Percentiles rank a stretch among this genome's conserved stretches.
phyloP scores from a whole-genome alignment of 2,329 filamentous ascomycete species.

The Penicillium sp. region DNA sequence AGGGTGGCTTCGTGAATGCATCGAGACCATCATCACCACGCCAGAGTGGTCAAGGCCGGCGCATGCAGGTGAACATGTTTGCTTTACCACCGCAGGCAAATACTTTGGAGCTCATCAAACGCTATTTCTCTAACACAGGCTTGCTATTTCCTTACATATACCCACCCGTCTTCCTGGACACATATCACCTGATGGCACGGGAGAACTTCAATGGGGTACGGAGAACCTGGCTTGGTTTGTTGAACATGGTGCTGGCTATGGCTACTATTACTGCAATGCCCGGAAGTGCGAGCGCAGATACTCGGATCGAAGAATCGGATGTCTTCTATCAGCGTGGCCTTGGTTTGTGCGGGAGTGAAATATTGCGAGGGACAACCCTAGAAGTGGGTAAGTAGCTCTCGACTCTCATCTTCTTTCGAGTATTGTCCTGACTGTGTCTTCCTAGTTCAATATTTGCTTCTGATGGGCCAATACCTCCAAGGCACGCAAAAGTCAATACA shows the following conservation, averaged over 20 bases:
- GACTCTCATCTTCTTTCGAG: background rate
- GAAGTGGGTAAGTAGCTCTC: constrained; percentile 21
- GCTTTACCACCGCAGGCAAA: constrained; percentile 13
- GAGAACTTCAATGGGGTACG: constrained; percentile 23
- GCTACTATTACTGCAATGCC: constrained; percentile 17
- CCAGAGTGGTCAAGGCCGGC: background rate
- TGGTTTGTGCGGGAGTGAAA: constrained; percentile 21
- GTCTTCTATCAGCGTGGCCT: constrained; percentile 23
- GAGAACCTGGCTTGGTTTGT: constrained; percentile 31
- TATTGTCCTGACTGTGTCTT: background rate
- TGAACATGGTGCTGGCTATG: constrained; percentile 34
- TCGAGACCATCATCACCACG: constrained; percentile 15
- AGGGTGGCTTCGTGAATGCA: constrained; percentile 21
- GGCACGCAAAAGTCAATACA: constrained; percentile 54
- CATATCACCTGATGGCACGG: constrained; percentile 21
- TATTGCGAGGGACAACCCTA: constrained; percentile 20
- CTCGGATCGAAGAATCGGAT: constrained; percentile 14
- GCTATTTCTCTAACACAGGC: constrained; percentile 27
- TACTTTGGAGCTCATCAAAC: constrained; percentile 16
- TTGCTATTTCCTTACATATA: constrained; percentile 33
- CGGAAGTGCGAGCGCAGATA: constrained; percentile 6
- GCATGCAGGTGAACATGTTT: constrained; percentile 8
- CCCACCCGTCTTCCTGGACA: constrained; percentile 23
- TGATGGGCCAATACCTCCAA: constrained; percentile 54
- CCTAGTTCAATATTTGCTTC: constrained; percentile 49